Evolutionary conservation across 2,329 filamentous ascomycete species (phyloP), one percentile per base, ranked within the genome.

Genomic region (Hawksworthiomyces lignivorus): DNA sequence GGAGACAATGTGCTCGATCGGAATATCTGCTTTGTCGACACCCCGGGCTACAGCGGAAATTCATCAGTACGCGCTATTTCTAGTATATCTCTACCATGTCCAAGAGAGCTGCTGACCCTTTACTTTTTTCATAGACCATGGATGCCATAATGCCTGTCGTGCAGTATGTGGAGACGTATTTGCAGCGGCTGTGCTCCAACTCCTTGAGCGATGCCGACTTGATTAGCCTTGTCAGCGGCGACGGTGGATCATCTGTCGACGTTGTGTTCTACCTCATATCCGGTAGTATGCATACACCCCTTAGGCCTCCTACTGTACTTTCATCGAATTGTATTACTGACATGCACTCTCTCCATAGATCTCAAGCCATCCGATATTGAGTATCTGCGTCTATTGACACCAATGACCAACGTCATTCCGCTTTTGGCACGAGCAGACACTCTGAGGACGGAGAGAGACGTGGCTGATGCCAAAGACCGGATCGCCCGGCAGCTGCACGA

Each of bases 11-110:
- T 96, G 29, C 67, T 97, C 34, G 90, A 97, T 57, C 77, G 90
- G 22, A 98, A 98, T 56, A 64, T 98, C 5, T 95, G 87, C 60
- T 96, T 98, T 57, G 80, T 96, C 44, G 90, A 97, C 63, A 90
- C 85, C 3, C 78, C 83, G 10, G 80, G 81, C 11, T 79, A 77
- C 59, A 65, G 69, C 30, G 64, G 58, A 49, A 70, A 69, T 34
- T 68, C 65, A 34, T 75, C 72, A 28, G 72, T 79, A 61, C 47
- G 73, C 60, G 7, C 30, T 7, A 32, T 29, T 12, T 28, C n/a
- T 5, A 4, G 15, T 27, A 31, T 11, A 12, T 36, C n/a, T 19
- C n/a, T 32, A 10, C 14, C 20, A 6, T 39, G 18, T 33, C n/a
- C n/a, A n/a, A n/a, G n/a, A n/a, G n/a, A n/a, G n/a, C n/a, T n/a